Evolutionary conservation across 1,284 basidiomycete species (phyloP), one percentile per base, ranked within the genome.

Genomic region (Albatrellus sp.): DNA sequence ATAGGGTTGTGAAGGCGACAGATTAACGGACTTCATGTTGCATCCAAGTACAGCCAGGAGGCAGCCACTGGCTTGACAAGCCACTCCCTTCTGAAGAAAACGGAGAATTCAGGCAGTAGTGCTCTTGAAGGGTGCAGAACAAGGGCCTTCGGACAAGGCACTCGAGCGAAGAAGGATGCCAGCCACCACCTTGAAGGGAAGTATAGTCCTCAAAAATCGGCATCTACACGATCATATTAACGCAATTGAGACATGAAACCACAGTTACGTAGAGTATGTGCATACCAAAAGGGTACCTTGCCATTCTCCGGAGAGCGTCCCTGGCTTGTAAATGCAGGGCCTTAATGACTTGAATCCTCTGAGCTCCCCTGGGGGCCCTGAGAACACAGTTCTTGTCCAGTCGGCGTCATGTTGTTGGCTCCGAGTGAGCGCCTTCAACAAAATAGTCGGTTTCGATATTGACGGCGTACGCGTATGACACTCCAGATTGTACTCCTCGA

Each of bases 401-500:
- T 47, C 42, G 14, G 29, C n/a, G 20, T 43, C 46, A 33, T 47
- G 35, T 28, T 14, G n/a, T 16, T 42, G 16, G 29, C 37, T 45
- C 44, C 30, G 57, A 56, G 20, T 13, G 70, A 70, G 31, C 51
- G 52, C 20, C 30, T n/a, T 40, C 37, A 10, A 17, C 35, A 35
- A 35, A 38, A 29, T 30, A 14, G n/a, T 36, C 17, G 44, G 41
- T 6, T 29, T 39, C 31, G 31, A 44, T 14, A 43, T 5, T 38
- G 19, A 38, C 17, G 37, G 20, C 12, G 37, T 24, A 10, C 38
- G 44, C 2, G 44, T 47, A 2, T n/a, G 17, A 52, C 66, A 73
- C 40, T 61, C 57, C 16, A 57, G 46, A 46, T 66, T 62, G 38
- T 68, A 72, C 39, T 65, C 50, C 24, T 61, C 55, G 42, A 73